phyloP scores from a whole-genome alignment of 768 basidiomycete genomes.

The Amanita rimosa region DNA sequence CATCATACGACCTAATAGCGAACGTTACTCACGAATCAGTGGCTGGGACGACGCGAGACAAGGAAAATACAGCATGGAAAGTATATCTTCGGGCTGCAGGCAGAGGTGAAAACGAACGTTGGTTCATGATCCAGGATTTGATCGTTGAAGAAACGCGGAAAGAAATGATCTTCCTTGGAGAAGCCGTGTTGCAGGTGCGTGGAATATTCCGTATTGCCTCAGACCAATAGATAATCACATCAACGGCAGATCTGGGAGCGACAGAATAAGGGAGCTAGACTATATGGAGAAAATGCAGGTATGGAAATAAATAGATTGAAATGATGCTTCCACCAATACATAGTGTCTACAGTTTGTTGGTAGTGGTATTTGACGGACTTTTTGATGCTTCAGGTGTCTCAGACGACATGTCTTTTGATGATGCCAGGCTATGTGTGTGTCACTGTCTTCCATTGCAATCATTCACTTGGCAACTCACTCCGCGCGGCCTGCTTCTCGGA shows the following conservation, averaged over 20 bases:
- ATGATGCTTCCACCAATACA: not conserved
- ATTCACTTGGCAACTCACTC: constrained; percentile 6
- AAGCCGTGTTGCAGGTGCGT: constrained; percentile 86
- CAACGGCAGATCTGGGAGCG: constrained; percentile 51
- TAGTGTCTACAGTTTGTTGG: not conserved
- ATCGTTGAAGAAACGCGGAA: constrained; percentile 94
- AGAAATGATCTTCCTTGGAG: constrained; percentile 97
- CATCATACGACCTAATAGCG: constrained; percentile 87
- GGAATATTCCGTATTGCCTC: not conserved
- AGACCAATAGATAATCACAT: not conserved
- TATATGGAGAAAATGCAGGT: constrained; percentile 12
- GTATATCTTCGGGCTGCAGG: constrained; percentile 72
- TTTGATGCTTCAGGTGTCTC: not conserved
- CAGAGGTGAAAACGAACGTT: constrained; percentile 78
- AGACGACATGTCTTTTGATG: not conserved
- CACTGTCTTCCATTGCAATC: not conserved
- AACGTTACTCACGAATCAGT: constrained; percentile 94
- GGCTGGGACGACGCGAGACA: constrained; percentile 90
- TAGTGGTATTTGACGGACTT: not conserved
- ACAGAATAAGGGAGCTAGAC: constrained; percentile 21
- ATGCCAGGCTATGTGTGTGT: not conserved
- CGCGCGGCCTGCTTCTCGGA: constrained; percentile 13
- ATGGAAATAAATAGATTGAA: constrained; percentile 20
- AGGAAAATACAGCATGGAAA: constrained; percentile 89
- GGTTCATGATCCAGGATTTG: constrained; percentile 95